phyloP scores from a whole-genome alignment of 129 eudicot genomes.

The Logfia minima region DNA sequence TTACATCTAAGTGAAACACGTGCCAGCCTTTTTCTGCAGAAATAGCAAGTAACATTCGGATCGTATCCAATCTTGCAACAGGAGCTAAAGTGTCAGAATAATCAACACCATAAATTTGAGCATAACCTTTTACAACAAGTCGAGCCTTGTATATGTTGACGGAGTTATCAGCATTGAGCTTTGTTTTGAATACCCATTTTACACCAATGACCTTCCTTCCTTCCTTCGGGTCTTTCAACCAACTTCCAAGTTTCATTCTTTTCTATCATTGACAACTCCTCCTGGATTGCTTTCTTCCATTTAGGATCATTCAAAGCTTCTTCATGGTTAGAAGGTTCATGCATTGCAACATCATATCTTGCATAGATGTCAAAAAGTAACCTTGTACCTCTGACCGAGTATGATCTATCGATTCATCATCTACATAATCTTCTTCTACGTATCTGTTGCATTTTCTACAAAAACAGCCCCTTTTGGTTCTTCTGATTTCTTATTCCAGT shows the following conservation, averaged over 20 bases:
- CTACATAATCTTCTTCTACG: background rate
- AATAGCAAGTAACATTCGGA: too few species aligned
- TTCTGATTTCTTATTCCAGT: constrained; percentile 6
- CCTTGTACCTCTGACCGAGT: constrained; percentile 5
- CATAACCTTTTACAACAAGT: too few species aligned
- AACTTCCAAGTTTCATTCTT: constrained; percentile 33
- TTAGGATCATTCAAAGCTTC: background rate
- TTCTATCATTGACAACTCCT: constrained; percentile 9
- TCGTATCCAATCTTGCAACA: too few species aligned
- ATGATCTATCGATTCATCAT: background rate
- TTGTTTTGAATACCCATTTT: background rate
- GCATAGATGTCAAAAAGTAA: constrained; percentile 1
- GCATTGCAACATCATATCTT: background rate
- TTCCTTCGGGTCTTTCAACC: background rate
- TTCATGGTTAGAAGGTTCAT: constrained; percentile 15
- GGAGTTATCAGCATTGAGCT: background rate
- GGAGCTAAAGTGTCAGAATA: too few species aligned
- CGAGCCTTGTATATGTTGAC: constrained; percentile 27
- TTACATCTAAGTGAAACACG: too few species aligned
- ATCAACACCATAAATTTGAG: too few species aligned
- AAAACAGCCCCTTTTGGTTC: background rate
- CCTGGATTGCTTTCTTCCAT: constrained; percentile 21
- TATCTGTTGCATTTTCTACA: background rate
- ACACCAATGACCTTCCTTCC: background rate
- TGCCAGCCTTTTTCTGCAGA: too few species aligned